Conservation (phyloP, 805 yeast species). For the Cyberlindnera saturnus region DNA sequence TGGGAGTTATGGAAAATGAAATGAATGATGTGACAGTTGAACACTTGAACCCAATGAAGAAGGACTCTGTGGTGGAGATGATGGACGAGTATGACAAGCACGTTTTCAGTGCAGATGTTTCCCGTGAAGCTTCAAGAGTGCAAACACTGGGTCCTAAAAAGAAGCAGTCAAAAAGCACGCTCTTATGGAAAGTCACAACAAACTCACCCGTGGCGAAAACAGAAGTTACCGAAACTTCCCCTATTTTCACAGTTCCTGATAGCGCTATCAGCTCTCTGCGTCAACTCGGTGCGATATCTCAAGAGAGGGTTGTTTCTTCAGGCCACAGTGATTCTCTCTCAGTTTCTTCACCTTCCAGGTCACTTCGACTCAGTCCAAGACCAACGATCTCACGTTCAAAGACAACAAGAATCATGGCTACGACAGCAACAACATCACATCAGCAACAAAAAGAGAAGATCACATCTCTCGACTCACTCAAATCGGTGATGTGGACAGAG, state of each 20-base stretch:
- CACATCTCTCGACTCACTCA: slow-evolving; percentile 17
- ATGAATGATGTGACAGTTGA: slow-evolving; percentile 62
- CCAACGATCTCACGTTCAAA: not conserved
- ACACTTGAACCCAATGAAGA: slow-evolving; percentile 35
- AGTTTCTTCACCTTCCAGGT: not conserved
- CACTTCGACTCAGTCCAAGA: not conserved
- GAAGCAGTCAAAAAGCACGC: slow-evolving; percentile 6
- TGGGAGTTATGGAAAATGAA: slow-evolving; percentile 95
- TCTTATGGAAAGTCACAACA: slow-evolving; percentile 21
- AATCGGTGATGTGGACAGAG: slow-evolving; percentile 45
- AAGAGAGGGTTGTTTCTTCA: not conserved
- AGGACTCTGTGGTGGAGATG: slow-evolving; percentile 43
- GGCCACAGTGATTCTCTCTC: not conserved
- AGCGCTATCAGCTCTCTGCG: slow-evolving; percentile 7
- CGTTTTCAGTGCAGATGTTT: slow-evolving; percentile 33
- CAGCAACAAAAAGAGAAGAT: slow-evolving; percentile 7
- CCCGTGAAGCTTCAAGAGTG: slow-evolving; percentile 4
- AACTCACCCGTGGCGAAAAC: slow-evolving; percentile 19
- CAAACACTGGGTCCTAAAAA: slow-evolving; percentile 4
- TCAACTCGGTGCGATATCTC: not conserved
- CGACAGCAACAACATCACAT: slow-evolving; percentile 10
- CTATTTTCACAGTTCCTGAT: slow-evolving; percentile 11
- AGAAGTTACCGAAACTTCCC: slow-evolving; percentile 14
- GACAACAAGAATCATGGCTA: slow-evolving; percentile 1
- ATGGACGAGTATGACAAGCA: slow-evolving; percentile 65